Percentiles rank a stretch among this genome's conserved stretches.
phyloP scores from a whole-genome alignment of 202 grass and related monocot species.

The Schoenoplectus tabernaemontani region DNA sequence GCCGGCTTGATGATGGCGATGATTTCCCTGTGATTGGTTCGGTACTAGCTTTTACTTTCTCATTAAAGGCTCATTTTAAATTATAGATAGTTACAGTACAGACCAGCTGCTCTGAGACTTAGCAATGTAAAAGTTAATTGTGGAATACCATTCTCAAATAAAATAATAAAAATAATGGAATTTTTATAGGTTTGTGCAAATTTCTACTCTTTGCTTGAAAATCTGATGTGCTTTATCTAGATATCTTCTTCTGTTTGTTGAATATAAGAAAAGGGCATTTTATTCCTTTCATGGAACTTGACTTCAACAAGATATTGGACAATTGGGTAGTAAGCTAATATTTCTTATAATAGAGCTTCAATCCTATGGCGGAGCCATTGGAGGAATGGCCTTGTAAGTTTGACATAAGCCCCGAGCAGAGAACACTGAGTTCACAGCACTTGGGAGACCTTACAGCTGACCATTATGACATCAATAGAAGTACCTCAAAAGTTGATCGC shows the following conservation, averaged over 20 bases:
- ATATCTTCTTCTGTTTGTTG: neutral
- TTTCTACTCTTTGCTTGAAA: neutral
- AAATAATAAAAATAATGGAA: neutral
- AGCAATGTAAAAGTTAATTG: neutral
- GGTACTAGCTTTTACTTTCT: constrained; percentile 37
- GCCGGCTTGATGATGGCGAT: constrained; percentile 60
- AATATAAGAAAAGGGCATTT: neutral
- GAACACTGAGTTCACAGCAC: constrained; percentile 32
- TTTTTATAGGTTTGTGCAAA: neutral
- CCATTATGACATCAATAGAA: constrained; percentile 28
- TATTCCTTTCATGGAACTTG: no score
- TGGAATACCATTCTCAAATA: neutral
- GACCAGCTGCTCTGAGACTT: neutral
- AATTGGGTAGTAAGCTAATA: neutral
- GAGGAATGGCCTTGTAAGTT: constrained; percentile 80
- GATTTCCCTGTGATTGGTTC: constrained; percentile 47
- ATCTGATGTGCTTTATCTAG: neutral
- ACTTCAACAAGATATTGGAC: neutral
- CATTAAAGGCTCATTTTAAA: neutral
- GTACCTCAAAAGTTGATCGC: neutral
- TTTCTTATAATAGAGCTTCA: constrained; percentile 53
- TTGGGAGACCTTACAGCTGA: constrained; percentile 36
- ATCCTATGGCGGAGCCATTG: constrained; percentile 74
- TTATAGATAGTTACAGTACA: neutral
- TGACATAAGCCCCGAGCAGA: constrained; percentile 39